phyloP scores from a whole-genome alignment of 2,329 filamentous ascomycete species.

The Ophiostoma montium region DNA sequence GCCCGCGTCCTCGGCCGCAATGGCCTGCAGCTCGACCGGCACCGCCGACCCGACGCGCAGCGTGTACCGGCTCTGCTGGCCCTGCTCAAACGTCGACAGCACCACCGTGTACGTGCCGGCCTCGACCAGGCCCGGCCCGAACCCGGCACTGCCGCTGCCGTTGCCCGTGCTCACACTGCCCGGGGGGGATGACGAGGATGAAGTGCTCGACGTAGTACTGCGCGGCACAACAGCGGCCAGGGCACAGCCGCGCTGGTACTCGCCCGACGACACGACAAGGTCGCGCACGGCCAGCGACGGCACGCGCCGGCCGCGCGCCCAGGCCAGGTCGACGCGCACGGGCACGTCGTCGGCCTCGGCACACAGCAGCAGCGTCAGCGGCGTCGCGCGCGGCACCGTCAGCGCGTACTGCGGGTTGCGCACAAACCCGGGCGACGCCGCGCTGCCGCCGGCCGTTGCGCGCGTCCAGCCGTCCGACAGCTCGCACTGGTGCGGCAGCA shows the following conservation, averaged over 20 bases:
- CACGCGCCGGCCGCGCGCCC: constrained; percentile 53
- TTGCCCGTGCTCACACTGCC: constrained; percentile 4
- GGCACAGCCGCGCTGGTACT: constrained; percentile 71
- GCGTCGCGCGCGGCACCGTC: constrained; percentile 37
- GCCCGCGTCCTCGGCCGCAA: constrained; percentile 64
- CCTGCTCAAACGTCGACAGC: constrained; percentile 78
- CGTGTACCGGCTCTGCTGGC: constrained; percentile 59
- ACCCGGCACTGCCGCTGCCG: constrained; percentile 9
- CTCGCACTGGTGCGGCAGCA: constrained; percentile 44
- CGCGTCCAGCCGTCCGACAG: constrained; percentile 58
- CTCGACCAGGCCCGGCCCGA: constrained; percentile 33
- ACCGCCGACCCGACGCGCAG: constrained; percentile 55
- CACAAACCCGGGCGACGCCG: constrained; percentile 61
- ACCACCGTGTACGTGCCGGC: constrained; percentile 74
- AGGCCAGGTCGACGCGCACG: constrained; percentile 73
- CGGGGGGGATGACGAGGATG: no score
- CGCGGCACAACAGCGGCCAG: constrained; percentile 37
- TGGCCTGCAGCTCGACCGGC: constrained; percentile 39
- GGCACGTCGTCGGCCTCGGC: constrained; percentile 52
- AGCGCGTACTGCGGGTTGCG: constrained; percentile 79
- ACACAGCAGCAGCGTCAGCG: constrained; percentile 61
- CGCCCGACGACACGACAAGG: constrained; percentile 69
- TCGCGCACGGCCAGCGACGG: constrained; percentile 58
- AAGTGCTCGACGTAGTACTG: constrained; percentile 17
- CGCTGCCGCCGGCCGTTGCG: constrained; percentile 72